Evolutionary conservation across 495 filamentous ascomycete genomes (phyloP).

Genomic region (Penicillium soppii): DNA sequence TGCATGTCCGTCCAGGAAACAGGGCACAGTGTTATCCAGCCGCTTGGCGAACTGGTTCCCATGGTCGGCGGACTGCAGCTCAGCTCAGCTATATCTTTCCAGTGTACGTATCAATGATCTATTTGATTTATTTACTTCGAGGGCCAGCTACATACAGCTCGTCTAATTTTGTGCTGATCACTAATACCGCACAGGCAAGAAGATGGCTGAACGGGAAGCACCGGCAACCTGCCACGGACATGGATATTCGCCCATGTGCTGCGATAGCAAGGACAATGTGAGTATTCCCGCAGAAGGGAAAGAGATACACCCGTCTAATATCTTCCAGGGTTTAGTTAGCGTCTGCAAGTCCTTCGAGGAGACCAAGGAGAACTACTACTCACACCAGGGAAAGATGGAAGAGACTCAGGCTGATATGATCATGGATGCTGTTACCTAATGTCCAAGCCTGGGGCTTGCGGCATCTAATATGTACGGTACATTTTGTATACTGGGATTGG

Average conservation of each 20-base stretch:
- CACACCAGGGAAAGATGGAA: background rate
- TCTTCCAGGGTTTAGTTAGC: background rate
- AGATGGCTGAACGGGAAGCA: slow-evolving; percentile 16
- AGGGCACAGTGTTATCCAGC: slow-evolving; percentile 14
- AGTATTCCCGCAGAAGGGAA: slow-evolving; percentile 1
- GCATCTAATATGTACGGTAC: background rate
- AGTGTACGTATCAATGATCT: slow-evolving; percentile 34
- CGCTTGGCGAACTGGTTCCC: slow-evolving; percentile 26
- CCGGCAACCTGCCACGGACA: slow-evolving; percentile 21
- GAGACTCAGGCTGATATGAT: slow-evolving; percentile 17
- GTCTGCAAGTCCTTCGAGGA: slow-evolving; percentile 27
- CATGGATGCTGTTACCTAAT: slow-evolving; percentile 18
- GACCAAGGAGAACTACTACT: slow-evolving; percentile 25
- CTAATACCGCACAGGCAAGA: slow-evolving; percentile 11
- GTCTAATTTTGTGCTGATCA: background rate
- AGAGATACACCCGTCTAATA: background rate
- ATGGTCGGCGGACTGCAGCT: slow-evolving; percentile 22
- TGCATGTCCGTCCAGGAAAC: slow-evolving; percentile 27
- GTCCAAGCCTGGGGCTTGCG: background rate
- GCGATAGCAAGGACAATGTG: slow-evolving; percentile 17
- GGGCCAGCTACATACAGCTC: background rate
- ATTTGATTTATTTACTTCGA: no score
- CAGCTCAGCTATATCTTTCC: slow-evolving; percentile 24
- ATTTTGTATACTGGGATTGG: background rate
- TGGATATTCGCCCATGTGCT: slow-evolving; percentile 33